Evolutionary conservation across 2,329 filamentous ascomycete genomes (phyloP), one percentile per base, ranked within the genome.

Genomic region (Fusarium hostae): DNA sequence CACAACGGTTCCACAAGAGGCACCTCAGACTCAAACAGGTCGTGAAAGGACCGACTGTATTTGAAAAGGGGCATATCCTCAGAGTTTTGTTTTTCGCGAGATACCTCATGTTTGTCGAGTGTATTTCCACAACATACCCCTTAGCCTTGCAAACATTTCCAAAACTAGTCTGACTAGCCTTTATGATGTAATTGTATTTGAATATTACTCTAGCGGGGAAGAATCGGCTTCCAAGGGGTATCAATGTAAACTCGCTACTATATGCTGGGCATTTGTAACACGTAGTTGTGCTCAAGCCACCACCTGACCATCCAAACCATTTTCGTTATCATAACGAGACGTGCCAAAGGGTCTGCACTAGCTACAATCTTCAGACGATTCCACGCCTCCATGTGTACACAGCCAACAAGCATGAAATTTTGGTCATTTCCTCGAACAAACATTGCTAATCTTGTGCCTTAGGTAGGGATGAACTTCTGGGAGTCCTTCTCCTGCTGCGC

Each of bases 401-500:
- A 55, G 41, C 51, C 52, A 35, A 32, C 37, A 60, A 43, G 63
- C 26, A 56, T 34, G 24, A 16, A 22, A 18, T 26, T 9, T 37
- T 26, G 22, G 18, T 26, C 15, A 30, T 22, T 2, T 18, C 37
- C 16, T n/a, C 12, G 16, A 15, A 3, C 39, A 55, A 41, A 22
- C 24, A 32, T 41, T 40, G 6, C 28, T n/a, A 48, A 50, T 37
- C 26, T 30, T n/a, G 30, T 50, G 22, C n/a, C 10, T 44, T 73
- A 82, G 5, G 83, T 87, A 12, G 85, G 85, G 35, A 93, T 88
- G 60, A 94, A 92, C 40, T 88, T 82, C 75, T 92, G 83, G 3
- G 92, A 92, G 75, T 92, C 91, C 57, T 88, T 83, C 79, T 91
- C 84, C 77, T 94, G 92, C 79, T 94, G 84, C 26, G 84, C 84